These are phyloP conservation scores for Fusarium devonianum DNA, from an alignment of 2,329 filamentous ascomycete species.

Conservation along the genomic window DNA sequence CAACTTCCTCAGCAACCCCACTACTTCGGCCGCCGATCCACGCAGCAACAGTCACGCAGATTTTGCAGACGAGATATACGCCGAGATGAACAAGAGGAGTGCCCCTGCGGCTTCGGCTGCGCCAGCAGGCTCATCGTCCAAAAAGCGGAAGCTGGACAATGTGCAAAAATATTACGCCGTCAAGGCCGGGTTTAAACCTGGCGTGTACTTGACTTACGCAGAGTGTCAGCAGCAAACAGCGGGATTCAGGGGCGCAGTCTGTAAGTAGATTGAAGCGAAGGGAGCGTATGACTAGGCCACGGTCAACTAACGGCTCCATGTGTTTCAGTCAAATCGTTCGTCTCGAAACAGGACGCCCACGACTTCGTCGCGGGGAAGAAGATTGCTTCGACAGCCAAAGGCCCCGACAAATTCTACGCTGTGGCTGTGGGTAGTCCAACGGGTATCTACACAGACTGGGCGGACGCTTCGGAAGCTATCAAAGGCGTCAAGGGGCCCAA, in stretches of 20 bases:
- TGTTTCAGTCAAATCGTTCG: slow-evolving; percentile 78
- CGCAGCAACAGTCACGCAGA: slow-evolving; percentile 9
- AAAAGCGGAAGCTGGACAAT: slow-evolving; percentile 59
- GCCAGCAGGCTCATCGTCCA: slow-evolving; percentile 39
- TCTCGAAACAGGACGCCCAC: slow-evolving; percentile 75
- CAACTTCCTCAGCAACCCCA: slow-evolving; percentile 27
- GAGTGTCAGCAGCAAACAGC: slow-evolving; percentile 68
- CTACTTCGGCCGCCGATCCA: slow-evolving; percentile 10
- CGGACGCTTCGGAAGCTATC: slow-evolving; percentile 75
- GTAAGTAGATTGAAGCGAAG: slow-evolving; percentile 59
- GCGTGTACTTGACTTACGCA: slow-evolving; percentile 68
- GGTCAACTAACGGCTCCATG: slow-evolving; percentile 15
- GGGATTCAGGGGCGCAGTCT: slow-evolving; percentile 69
- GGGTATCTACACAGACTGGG: slow-evolving; percentile 71
- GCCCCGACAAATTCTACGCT: slow-evolving; percentile 63
- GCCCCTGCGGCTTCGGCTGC: slow-evolving; percentile 29
- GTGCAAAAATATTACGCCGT: slow-evolving; percentile 70
- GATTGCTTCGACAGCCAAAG: slow-evolving; percentile 48
- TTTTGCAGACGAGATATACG: slow-evolving; percentile 7
- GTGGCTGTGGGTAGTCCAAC: slow-evolving; percentile 66
- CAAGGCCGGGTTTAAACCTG: slow-evolving; percentile 61
- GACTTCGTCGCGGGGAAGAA: slow-evolving; percentile 72
- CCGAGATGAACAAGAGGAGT: slow-evolving; percentile 42
- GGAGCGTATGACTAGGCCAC: neutral
- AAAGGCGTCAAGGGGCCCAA: slow-evolving; percentile 73